Evolutionary conservation across 1,284 basidiomycete genomes (phyloP).

Genomic region (Austroboletus novae-zelandiae): DNA sequence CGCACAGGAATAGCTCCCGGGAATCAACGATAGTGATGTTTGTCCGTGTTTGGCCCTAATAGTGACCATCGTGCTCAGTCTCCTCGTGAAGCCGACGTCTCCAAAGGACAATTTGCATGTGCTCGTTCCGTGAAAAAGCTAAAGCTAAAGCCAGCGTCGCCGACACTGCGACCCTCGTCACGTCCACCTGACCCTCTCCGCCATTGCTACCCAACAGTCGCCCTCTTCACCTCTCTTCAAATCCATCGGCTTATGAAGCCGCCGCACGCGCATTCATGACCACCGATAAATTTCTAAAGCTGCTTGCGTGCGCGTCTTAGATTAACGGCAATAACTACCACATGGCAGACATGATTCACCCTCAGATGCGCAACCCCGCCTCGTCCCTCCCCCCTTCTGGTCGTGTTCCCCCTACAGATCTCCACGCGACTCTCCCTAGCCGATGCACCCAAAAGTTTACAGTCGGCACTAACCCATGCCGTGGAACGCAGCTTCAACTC

Average conservation of each 20-base stretch:
- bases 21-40: too few relatives aligned
- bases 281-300: conserved; percentile 98
- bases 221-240: conserved; percentile 54
- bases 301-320: conserved; percentile 78
- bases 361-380: conserved; percentile 74
- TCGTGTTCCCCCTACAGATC: conserved; percentile 40
- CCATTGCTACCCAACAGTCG: conserved; percentile 52
- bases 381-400: conserved; percentile 31
- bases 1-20: conserved; percentile 21
- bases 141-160: conserved; percentile 45
- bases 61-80: too few relatives aligned
- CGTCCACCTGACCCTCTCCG: conserved; percentile 76
- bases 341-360: conserved; percentile 98
- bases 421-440: conserved; percentile 95
- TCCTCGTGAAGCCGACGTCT: conserved; percentile 48
- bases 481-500: too few relatives aligned
- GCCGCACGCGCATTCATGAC: conserved; percentile 98
- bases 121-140: conserved; percentile 76
- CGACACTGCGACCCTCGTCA: conserved; percentile 65
- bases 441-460: conserved; percentile 81
- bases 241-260: too few relatives aligned
- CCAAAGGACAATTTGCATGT: conserved; percentile 64
- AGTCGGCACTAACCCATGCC: conserved; percentile 85
- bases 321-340: conserved; percentile 68
- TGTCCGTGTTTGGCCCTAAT: too few relatives aligned